Evolutionary conservation across 805 yeast genomes (phyloP).

Genomic region (Candida wancherniae): DNA sequence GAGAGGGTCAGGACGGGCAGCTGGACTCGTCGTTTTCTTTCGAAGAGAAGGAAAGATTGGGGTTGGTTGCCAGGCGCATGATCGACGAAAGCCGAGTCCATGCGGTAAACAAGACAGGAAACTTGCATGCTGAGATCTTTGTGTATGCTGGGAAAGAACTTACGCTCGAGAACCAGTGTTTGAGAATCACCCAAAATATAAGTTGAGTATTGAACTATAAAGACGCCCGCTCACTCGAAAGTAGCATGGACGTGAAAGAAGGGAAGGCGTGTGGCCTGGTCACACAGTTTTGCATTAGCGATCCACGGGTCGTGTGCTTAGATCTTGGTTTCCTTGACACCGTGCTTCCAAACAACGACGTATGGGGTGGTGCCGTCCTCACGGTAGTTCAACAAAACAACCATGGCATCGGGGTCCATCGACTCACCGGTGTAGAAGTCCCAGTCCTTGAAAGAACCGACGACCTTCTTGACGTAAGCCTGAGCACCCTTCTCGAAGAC

Average conservation of each 20-base stretch:
- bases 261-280: too few species aligned
- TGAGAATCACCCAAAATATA: constrained; percentile 21
- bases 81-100: constrained; percentile 67
- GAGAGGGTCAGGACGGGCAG: constrained; percentile 33
- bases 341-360: constrained; percentile 99
- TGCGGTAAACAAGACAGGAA: constrained; percentile 38
- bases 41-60: constrained; percentile 52
- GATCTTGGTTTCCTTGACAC: constrained; percentile 84
- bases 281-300: too few species aligned
- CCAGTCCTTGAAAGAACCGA: constrained; percentile 96
- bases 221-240: too few species aligned
- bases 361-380: constrained; percentile 98
- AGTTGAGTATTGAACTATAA: too few species aligned
- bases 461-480: constrained; percentile 91
- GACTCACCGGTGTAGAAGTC: constrained; percentile 99
- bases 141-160: constrained; percentile 53
- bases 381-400: constrained; percentile 97
- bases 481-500: constrained; percentile 96
- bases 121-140: constrained; percentile 46
- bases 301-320: too few species aligned
- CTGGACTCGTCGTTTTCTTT: constrained; percentile 45
- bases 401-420: constrained; percentile 99
- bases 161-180: constrained; percentile 68
- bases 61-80: constrained; percentile 63
- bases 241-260: too few species aligned